Percentiles rank a stretch among this genome's conserved stretches.
Evolutionary conservation across 2,329 filamentous ascomycete genomes (phyloP).

Genomic region (Didymella lethalis): DNA sequence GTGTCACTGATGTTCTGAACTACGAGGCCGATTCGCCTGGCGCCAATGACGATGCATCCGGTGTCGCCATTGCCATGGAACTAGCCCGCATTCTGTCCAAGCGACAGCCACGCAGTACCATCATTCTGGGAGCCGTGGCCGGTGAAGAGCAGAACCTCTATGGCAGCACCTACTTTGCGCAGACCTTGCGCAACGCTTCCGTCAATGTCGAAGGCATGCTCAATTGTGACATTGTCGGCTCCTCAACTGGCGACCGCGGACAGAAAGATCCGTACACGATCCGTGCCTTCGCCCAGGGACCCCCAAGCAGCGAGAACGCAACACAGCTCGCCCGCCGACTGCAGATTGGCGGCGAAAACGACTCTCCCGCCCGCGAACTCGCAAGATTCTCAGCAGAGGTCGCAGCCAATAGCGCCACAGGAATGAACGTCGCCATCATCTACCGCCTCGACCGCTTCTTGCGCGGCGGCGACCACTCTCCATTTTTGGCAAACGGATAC

Average conservation of each 20-base stretch:
- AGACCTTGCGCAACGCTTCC: constrained; percentile 60
- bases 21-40: constrained; percentile 63
- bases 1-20: constrained; percentile 60
- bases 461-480: constrained; percentile 64
- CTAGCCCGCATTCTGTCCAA: constrained; percentile 62
- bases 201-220: constrained; percentile 66
- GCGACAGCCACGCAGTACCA: constrained; percentile 59
- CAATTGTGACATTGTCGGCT: constrained; percentile 67
- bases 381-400: constrained; percentile 65
- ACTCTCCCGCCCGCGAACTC: constrained; percentile 63
- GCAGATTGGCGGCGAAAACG: constrained; percentile 59
- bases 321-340: constrained; percentile 52
- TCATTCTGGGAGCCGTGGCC: constrained; percentile 65
- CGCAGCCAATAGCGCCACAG: constrained; percentile 59
- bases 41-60: constrained; percentile 66
- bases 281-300: constrained; percentile 63
- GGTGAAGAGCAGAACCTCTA: constrained; percentile 66
- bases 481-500: constrained; percentile 65
- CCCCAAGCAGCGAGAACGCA: constrained; percentile 55
- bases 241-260: constrained; percentile 56
- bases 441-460: constrained; percentile 66
- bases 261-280: constrained; percentile 60
- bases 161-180: constrained; percentile 61
- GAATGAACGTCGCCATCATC: constrained; percentile 64
- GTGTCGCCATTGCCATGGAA: constrained; percentile 64